These are phyloP conservation scores for Tolypocladium nubicola DNA, from an alignment of 2,329 filamentous ascomycete species.

Conservation along the genomic window DNA sequence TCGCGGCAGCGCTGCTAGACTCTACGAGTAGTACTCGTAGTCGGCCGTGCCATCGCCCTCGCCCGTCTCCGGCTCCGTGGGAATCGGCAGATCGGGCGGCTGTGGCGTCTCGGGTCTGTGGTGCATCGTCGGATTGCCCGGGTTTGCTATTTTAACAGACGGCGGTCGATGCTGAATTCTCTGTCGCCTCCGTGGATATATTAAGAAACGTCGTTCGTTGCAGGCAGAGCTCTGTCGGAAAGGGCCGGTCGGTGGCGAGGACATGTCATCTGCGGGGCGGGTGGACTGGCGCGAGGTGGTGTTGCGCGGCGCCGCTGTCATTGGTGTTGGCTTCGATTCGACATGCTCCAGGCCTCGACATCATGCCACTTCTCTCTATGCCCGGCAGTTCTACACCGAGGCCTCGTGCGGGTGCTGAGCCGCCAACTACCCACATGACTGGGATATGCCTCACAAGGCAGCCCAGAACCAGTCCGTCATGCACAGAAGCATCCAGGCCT, in stretches of 20 bases:
- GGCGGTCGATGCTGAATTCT: background rate
- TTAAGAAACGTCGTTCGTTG: background rate
- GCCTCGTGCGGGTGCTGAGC: too few relatives aligned
- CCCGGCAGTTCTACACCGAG: background rate
- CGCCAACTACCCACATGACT: background rate
- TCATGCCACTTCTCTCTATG: background rate
- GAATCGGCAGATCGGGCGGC: slow-evolving; percentile 14
- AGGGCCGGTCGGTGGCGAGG: background rate
- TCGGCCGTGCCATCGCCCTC: slow-evolving; percentile 21
- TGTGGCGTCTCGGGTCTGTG: slow-evolving; percentile 21
- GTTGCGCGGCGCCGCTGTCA: background rate
- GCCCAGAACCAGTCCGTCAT: background rate
- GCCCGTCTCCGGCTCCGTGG: slow-evolving; percentile 18
- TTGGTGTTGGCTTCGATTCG: background rate
- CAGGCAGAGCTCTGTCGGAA: background rate
- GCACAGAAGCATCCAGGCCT: background rate
- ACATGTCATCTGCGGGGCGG: background rate
- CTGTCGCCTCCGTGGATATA: background rate
- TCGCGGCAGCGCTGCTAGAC: background rate
- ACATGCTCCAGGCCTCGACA: background rate
- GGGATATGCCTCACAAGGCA: background rate
- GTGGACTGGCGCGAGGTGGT: background rate
- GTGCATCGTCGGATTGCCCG: background rate
- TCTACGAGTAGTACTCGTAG: slow-evolving; percentile 4
- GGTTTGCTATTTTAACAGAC: background rate